Conservation (phyloP, 2,329 filamentous ascomycete species). For the Aspergillus floridensis region DNA sequence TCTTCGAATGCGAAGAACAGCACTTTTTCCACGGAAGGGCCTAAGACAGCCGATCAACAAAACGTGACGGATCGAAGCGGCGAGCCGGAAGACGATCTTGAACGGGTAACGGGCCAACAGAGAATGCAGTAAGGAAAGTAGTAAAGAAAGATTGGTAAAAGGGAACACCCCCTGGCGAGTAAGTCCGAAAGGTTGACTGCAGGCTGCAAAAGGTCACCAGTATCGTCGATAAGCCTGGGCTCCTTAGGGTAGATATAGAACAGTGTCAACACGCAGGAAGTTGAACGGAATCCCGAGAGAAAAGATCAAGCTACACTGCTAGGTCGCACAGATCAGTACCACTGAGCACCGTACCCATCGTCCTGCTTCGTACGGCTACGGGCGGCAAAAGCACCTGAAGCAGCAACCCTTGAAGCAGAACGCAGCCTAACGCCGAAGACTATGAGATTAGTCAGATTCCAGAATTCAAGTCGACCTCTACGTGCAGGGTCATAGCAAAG, state of each 20-base stretch:
- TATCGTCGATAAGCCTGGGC: slow-evolving; percentile 28
- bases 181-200: slow-evolving; percentile 34
- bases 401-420: slow-evolving; percentile 73
- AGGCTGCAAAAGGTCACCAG: slow-evolving; percentile 29
- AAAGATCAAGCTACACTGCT: slow-evolving; percentile 29
- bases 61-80: slow-evolving; percentile 32
- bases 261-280: slow-evolving; percentile 28
- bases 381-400: slow-evolving; percentile 48
- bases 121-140: slow-evolving; percentile 33
- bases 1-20: not conserved
- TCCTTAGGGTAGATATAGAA: slow-evolving; percentile 25
- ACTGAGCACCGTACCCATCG: slow-evolving; percentile 50
- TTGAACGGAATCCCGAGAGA: slow-evolving; percentile 16
- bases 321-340: slow-evolving; percentile 43
- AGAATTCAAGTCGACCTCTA: slow-evolving; percentile 65
- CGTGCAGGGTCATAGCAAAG: slow-evolving; percentile 67
- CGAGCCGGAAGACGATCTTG: slow-evolving; percentile 34
- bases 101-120: slow-evolving; percentile 35
- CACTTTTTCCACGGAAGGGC: slow-evolving; percentile 2
- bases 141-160: slow-evolving; percentile 24
- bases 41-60: slow-evolving; percentile 16
- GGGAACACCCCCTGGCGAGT: slow-evolving; percentile 32
- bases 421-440: slow-evolving; percentile 83
- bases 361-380: slow-evolving; percentile 54
- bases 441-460: slow-evolving; percentile 76